Evolutionary conservation across 306 rosid genomes (phyloP).

Genomic region (Quercus gilva): DNA sequence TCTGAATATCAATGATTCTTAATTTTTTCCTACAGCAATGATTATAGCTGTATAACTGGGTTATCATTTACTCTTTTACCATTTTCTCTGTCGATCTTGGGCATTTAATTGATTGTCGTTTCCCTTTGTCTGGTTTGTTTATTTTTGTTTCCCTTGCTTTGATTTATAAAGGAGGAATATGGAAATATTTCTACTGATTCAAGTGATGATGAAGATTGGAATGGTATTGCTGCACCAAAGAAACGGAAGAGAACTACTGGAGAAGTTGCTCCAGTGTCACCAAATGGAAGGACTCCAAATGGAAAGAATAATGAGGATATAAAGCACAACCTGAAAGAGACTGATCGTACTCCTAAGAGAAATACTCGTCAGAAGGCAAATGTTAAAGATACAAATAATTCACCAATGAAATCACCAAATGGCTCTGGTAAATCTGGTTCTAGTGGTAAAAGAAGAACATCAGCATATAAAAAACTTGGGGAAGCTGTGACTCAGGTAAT

Average conservation of each 20-base stretch:
- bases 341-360: conserved; percentile 34
- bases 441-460: conserved; percentile 35
- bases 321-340: conserved; percentile 18
- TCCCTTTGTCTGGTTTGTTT: conserved; percentile 19
- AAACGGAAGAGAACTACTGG: conserved; percentile 25
- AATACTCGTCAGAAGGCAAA: conserved; percentile 33
- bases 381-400: conserved; percentile 38
- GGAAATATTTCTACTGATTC: conserved; percentile 49
- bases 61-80: background rate
- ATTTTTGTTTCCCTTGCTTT: conserved; percentile 22
- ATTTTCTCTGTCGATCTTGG: background rate
- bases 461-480: conserved; percentile 59
- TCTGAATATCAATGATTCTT: background rate
- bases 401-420: conserved; percentile 38
- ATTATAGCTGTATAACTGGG: background rate
- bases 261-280: conserved; percentile 12
- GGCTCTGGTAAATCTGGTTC: conserved; percentile 45
- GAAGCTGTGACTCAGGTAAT: conserved; percentile 75
- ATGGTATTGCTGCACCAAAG: conserved; percentile 31
- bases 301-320: conserved; percentile 34
- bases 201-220: conserved; percentile 84
- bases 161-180: conserved; percentile 63
- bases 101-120: conserved; percentile 2
- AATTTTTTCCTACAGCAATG: background rate
- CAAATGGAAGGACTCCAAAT: conserved; percentile 40